These are phyloP conservation scores for Umbilicaria muhlenbergii DNA, from an alignment of 495 filamentous ascomycete genomes.

Conservation along the genomic window DNA sequence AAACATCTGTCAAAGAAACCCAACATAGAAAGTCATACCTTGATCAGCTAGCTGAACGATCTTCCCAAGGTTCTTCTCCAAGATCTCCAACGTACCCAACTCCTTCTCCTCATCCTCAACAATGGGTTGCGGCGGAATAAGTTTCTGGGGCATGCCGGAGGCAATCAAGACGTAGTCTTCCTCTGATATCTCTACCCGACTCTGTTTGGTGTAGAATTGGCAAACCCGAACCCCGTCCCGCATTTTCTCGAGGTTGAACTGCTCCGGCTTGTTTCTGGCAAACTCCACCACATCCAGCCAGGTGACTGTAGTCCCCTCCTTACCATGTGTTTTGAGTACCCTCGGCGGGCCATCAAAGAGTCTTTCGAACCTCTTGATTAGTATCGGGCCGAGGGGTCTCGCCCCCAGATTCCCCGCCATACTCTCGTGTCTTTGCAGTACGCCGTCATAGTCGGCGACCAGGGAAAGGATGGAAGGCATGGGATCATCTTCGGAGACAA, in stretches of 20 bases:
- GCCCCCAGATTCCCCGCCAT: slow-evolving; percentile 75
- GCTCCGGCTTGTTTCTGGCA: slow-evolving; percentile 61
- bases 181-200: slow-evolving; percentile 71
- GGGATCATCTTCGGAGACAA: slow-evolving; percentile 41
- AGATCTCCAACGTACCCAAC: slow-evolving; percentile 64
- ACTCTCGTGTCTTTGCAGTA: slow-evolving; percentile 71
- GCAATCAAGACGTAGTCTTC: slow-evolving; percentile 72
- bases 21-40: slow-evolving; percentile 31
- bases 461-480: slow-evolving; percentile 48
- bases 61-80: slow-evolving; percentile 58
- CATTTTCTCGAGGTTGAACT: slow-evolving; percentile 58
- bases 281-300: slow-evolving; percentile 83
- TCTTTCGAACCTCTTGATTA: slow-evolving; percentile 73
- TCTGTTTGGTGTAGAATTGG: slow-evolving; percentile 67
- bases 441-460: slow-evolving; percentile 66
- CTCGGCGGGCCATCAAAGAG: slow-evolving; percentile 68
- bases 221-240: slow-evolving; percentile 54
- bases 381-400: slow-evolving; percentile 62
- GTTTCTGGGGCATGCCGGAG: slow-evolving; percentile 67
- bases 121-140: slow-evolving; percentile 69
- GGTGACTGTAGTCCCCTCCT: slow-evolving; percentile 44
- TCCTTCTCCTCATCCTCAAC: slow-evolving; percentile 79
- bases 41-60: slow-evolving; percentile 70
- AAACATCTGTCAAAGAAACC: not conserved
- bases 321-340: slow-evolving; percentile 47